Percentiles rank a stretch among this genome's conserved stretches.
These are phyloP conservation scores for Nelumbo lutea DNA, from an alignment of 164 flowering plant species.

Conservation along the genomic window DNA sequence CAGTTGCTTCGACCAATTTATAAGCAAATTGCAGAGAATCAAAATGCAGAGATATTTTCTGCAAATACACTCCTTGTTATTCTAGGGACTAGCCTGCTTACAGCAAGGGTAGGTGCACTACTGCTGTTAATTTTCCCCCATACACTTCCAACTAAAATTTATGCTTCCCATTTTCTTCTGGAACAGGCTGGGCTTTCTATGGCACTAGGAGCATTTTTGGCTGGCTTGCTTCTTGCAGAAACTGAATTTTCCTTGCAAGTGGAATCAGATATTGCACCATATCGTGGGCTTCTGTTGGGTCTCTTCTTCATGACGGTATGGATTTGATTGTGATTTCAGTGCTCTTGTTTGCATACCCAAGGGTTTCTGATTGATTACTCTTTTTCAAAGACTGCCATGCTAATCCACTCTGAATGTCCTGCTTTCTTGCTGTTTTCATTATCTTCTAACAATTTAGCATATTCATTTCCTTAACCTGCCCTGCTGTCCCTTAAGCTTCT, in stretches of 20 bases:
- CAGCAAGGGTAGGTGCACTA: constrained; percentile 75
- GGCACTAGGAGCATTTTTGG: constrained; percentile 99
- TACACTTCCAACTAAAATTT: constrained; percentile 4
- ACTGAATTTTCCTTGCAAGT: constrained; percentile 98
- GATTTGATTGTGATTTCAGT: constrained; percentile 1
- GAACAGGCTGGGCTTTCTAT: constrained; percentile 98
- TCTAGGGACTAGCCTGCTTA: constrained; percentile 94
- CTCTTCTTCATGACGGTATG: constrained; percentile 99
- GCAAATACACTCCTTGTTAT: constrained; percentile 96
- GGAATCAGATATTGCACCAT: constrained; percentile 99
- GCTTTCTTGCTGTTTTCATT: not conserved
- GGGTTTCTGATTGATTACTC: not conserved
- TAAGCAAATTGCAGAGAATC: constrained; percentile 96
- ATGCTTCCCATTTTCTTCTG: constrained; percentile 1
- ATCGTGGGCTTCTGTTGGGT: constrained; percentile 97
- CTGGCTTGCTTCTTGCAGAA: constrained; percentile 99
- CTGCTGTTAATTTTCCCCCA: constrained; percentile 7
- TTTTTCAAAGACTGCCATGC: not conserved
- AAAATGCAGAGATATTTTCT: constrained; percentile 98
- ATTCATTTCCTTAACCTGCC: not conserved
- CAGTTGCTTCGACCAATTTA: constrained; percentile 99
- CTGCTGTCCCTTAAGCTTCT: not conserved
- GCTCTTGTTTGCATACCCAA: not conserved
- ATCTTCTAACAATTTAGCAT: not conserved
- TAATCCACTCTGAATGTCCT: not conserved